These are phyloP conservation scores for Leccinum sublutescens DNA, from an alignment of 768 basidiomycete genomes.

Conservation along the genomic window DNA sequence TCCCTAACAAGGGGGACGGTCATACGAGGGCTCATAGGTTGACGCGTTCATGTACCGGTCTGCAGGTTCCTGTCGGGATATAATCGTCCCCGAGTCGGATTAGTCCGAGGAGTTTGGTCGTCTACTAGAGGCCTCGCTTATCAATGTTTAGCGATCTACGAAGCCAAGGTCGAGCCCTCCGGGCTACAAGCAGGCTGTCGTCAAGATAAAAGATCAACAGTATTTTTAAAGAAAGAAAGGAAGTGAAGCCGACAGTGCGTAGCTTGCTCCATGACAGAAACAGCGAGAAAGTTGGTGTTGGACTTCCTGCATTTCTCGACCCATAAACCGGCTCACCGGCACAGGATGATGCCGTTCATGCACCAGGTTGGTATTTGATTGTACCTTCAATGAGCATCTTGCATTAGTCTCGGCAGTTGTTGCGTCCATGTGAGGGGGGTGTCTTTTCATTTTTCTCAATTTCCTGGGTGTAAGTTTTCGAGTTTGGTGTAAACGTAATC, in stretches of 20 bases:
- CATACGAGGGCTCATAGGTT: not conserved
- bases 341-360: not conserved
- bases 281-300: not conserved
- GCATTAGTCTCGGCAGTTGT: not conserved
- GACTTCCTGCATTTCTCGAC: not conserved
- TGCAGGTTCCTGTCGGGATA: slow-evolving; percentile 2
- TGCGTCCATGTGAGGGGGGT: slow-evolving; percentile 9
- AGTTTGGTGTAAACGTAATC: not conserved
- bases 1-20: not conserved
- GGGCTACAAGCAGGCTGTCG: not conserved
- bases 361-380: not conserved
- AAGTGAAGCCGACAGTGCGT: not conserved
- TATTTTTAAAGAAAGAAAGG: not conserved
- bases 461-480: slow-evolving; percentile 11
- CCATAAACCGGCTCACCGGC: not conserved
- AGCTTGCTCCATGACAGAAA: not conserved
- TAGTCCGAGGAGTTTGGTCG: slow-evolving; percentile 22
- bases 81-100: not conserved
- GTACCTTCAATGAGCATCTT: not conserved
- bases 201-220: not conserved
- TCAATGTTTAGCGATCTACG: not conserved
- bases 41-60: not conserved
- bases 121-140: not conserved
- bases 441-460: not conserved
- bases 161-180: not conserved